Conservation (phyloP, 2,329 filamentous ascomycete genomes). For the Phialophora verrucosa region DNA sequence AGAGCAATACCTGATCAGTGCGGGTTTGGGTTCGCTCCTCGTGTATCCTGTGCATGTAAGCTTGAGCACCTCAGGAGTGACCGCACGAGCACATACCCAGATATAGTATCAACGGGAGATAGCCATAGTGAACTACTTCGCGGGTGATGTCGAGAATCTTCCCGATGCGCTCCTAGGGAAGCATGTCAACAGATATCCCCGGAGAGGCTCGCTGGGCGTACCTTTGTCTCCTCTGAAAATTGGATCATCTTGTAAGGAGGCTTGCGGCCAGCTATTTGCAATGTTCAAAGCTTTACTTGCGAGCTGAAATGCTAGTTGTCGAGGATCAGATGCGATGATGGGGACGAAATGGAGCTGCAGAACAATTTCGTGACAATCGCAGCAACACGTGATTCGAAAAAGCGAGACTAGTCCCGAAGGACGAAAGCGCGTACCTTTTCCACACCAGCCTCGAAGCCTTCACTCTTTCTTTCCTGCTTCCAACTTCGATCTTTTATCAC, state of each 20-base stretch:
- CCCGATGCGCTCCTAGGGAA: slow-evolving; percentile 85
- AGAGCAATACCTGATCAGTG: slow-evolving; percentile 67
- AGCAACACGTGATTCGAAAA: slow-evolving; percentile 8
- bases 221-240: slow-evolving; percentile 97
- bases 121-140: slow-evolving; percentile 96
- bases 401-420: slow-evolving; percentile 10
- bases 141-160: slow-evolving; percentile 94
- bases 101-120: slow-evolving; percentile 95
- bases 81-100: slow-evolving; percentile 66
- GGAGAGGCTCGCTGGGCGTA: slow-evolving; percentile 46
- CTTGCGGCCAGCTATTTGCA: not conserved
- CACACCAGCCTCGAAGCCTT: slow-evolving; percentile 5
- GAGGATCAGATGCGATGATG: not conserved
- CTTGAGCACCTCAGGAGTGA: not conserved
- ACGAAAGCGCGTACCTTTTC: slow-evolving; percentile 18
- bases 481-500: not conserved
- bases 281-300: not conserved
- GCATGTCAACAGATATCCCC: slow-evolving; percentile 10
- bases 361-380: slow-evolving; percentile 10
- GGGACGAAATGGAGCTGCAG: slow-evolving; percentile 24
- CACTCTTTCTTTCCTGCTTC: not conserved
- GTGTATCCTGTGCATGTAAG: slow-evolving; percentile 73
- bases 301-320: not conserved
- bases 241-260: slow-evolving; percentile 44
- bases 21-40: slow-evolving; percentile 87